Percentiles rank a stretch among this genome's conserved stretches.
Conservation (phyloP, 768 basidiomycete genomes). For the Suillus occidentalis region DNA sequence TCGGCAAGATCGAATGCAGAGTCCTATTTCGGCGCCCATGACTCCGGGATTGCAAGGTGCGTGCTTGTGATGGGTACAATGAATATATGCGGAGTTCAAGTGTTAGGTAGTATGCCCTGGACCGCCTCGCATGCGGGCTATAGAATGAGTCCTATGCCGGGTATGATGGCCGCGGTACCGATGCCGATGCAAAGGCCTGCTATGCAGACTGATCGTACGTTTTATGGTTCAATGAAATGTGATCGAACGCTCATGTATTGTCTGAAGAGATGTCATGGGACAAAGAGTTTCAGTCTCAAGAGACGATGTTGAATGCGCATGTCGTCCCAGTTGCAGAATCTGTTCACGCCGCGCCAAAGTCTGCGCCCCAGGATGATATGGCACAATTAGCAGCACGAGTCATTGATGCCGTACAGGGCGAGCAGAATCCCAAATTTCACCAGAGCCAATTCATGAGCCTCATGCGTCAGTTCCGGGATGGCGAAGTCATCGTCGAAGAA, state of each 20-base stretch:
- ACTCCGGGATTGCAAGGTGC: constrained; percentile 17
- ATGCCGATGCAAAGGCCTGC: constrained; percentile 23
- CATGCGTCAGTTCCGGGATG: constrained; percentile 84
- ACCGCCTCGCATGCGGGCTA: constrained; percentile 37
- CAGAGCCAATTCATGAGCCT: constrained; percentile 82
- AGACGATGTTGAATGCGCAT: constrained; percentile 36
- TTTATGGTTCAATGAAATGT: not conserved
- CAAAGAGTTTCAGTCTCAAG: constrained; percentile 61
- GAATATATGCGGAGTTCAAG: constrained; percentile 5
- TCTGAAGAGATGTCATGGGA: constrained; percentile 50
- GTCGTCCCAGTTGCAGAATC: constrained; percentile 12
- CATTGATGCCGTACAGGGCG: constrained; percentile 71
- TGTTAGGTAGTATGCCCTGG: constrained; percentile 42
- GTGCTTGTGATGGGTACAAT: constrained; percentile 7
- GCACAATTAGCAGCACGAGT: constrained; percentile 78
- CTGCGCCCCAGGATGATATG: constrained; percentile 55
- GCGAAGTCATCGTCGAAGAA: constrained; percentile 74
- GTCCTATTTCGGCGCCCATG: not conserved
- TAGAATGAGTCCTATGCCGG: constrained; percentile 40
- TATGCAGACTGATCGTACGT: constrained; percentile 46
- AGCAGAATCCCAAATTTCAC: constrained; percentile 81
- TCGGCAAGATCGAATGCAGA: constrained; percentile 15
- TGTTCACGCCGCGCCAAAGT: constrained; percentile 7
- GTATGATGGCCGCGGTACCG: constrained; percentile 22
- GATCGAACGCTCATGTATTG: not conserved